Evolutionary conservation across 2,329 filamentous ascomycete species (phyloP).

Genomic region (Aureobasidium uvarum): DNA sequence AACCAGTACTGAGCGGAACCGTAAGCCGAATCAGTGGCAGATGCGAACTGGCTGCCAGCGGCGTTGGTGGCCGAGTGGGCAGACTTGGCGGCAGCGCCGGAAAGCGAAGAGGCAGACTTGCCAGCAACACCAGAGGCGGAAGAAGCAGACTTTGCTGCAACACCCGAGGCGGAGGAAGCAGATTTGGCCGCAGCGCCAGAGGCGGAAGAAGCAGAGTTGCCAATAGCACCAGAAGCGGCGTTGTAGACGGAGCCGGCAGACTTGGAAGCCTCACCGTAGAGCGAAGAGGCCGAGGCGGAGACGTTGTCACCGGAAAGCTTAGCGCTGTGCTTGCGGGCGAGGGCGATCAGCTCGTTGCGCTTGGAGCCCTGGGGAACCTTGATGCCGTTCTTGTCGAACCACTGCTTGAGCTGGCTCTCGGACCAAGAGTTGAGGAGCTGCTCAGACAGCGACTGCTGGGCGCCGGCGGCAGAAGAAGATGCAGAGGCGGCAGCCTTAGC

Average conservation of each 20-base stretch:
- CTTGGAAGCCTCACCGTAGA: constrained; percentile 48
- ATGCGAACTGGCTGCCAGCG: constrained; percentile 72
- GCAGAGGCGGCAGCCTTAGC: constrained; percentile 63
- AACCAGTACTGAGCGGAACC: constrained; percentile 38
- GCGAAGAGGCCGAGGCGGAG: constrained; percentile 40
- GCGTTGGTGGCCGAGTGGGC: constrained; percentile 45
- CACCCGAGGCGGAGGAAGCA: constrained; percentile 36
- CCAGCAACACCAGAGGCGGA: constrained; percentile 57
- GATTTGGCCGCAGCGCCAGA: background rate
- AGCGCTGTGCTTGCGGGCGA: constrained; percentile 83
- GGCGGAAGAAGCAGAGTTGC: constrained; percentile 2
- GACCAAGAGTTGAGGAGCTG: constrained; percentile 86
- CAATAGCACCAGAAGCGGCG: constrained; percentile 39
- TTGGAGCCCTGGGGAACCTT: constrained; percentile 88
- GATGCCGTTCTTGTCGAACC: constrained; percentile 86
- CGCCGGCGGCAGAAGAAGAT: constrained; percentile 54
- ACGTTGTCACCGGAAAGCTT: constrained; percentile 65
- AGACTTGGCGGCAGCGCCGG: constrained; percentile 43
- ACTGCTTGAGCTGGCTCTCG: constrained; percentile 86
- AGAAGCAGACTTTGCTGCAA: constrained; percentile 40
- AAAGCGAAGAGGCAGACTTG: constrained; percentile 42
- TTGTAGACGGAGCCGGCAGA: constrained; percentile 47
- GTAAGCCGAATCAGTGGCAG: constrained; percentile 66
- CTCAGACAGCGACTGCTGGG: constrained; percentile 74
- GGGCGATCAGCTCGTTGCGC: constrained; percentile 81